Conservation (phyloP, 352 stramenopile species). For the Pythium oligandrum region DNA sequence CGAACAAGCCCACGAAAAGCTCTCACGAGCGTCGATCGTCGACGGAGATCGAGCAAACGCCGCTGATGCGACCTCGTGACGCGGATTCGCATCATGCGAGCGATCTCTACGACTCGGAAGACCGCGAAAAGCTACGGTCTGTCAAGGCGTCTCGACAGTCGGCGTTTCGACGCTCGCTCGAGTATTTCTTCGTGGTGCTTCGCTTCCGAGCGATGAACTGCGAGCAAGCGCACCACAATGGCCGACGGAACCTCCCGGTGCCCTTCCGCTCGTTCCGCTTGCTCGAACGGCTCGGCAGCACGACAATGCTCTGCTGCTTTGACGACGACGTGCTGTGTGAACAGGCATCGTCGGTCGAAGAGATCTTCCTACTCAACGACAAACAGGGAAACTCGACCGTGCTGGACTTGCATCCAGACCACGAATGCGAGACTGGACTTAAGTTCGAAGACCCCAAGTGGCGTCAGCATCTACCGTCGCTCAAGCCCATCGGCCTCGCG, state of each 20-base stretch:
- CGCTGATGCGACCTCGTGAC: slow-evolving; percentile 9
- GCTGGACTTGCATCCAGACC: slow-evolving; percentile 74
- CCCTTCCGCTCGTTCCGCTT: slow-evolving; percentile 76
- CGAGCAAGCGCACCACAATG: slow-evolving; percentile 38
- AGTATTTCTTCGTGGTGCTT: slow-evolving; percentile 72
- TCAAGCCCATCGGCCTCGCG: slow-evolving; percentile 75
- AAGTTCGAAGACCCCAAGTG: slow-evolving; percentile 88
- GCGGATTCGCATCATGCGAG: slow-evolving; percentile 15
- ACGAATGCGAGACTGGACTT: slow-evolving; percentile 63
- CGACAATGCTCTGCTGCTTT: slow-evolving; percentile 86
- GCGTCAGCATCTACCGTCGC: slow-evolving; percentile 65
- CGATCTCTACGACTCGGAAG: slow-evolving; percentile 81
- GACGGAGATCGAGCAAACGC: slow-evolving; percentile 13
- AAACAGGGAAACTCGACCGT: slow-evolving; percentile 58
- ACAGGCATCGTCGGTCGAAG: slow-evolving; percentile 68
- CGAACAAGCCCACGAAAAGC: neutral
- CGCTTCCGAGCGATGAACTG: slow-evolving; percentile 58
- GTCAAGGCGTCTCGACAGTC: slow-evolving; percentile 63
- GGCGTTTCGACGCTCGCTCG: slow-evolving; percentile 55
- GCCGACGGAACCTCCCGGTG: slow-evolving; percentile 34
- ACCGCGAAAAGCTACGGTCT: slow-evolving; percentile 73
- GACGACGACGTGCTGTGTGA: slow-evolving; percentile 86
- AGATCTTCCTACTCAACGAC: slow-evolving; percentile 83
- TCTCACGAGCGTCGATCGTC: too few species aligned
- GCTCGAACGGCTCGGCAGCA: slow-evolving; percentile 74